Conservation (phyloP, 495 filamentous ascomycete species). For the Amphirosellinia nigrospora region DNA sequence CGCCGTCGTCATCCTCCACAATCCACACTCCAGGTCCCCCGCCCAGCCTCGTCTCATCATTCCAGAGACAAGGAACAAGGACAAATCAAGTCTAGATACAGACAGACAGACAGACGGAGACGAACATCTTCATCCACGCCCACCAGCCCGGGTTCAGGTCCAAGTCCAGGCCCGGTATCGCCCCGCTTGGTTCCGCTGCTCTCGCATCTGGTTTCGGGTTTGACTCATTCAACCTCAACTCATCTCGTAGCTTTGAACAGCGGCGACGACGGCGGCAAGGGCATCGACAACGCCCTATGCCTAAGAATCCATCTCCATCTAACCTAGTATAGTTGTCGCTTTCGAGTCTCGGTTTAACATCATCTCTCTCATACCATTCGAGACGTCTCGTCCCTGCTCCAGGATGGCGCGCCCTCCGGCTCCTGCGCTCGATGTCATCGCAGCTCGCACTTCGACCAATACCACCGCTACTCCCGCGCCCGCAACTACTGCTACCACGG, state of each 20-base stretch:
- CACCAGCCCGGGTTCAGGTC: background rate
- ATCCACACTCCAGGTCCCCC: background rate
- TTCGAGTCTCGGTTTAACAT: background rate
- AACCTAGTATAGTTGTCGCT: constrained; percentile 3
- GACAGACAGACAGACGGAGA: too few species aligned
- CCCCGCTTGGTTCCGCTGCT: background rate
- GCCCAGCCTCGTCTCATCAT: constrained; percentile 6
- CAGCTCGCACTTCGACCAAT: constrained; percentile 37
- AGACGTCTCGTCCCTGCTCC: background rate
- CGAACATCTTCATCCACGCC: background rate
- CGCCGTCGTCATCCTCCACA: background rate
- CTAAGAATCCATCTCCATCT: constrained; percentile 6
- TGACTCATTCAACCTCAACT: background rate
- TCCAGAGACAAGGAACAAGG: background rate
- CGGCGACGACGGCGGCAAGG: constrained; percentile 5
- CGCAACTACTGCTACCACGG: constrained; percentile 15
- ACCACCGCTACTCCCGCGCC: constrained; percentile 14
- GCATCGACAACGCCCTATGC: background rate
- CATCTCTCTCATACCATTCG: background rate
- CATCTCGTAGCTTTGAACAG: too few species aligned
- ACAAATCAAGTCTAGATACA: background rate
- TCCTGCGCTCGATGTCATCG: constrained; percentile 54
- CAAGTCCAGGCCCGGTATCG: background rate
- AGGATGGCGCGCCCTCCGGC: constrained; percentile 32
- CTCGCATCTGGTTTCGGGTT: background rate